Percentiles rank a stretch among this genome's conserved stretches.
phyloP scores from a whole-genome alignment of 2,329 filamentous ascomycete genomes.

The Alternaria brassicae region DNA sequence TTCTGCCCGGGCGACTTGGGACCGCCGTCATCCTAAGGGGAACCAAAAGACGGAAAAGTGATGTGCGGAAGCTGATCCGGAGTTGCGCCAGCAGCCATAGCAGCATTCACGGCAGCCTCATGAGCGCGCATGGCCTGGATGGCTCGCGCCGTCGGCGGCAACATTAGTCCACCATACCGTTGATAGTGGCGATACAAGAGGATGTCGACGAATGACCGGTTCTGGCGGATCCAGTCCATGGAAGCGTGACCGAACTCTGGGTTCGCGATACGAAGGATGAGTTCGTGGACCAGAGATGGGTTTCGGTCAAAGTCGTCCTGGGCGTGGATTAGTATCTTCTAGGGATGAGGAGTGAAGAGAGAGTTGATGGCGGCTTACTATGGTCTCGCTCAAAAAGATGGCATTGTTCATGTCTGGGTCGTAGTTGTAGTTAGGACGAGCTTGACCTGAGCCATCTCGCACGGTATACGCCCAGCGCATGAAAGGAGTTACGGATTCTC shows the following conservation, averaged over 20 bases:
- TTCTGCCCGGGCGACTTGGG: neutral
- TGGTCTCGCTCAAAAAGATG: slow-evolving; percentile 1
- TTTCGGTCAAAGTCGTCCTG: slow-evolving; percentile 13
- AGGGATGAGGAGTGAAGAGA: neutral
- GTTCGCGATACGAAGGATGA: slow-evolving; percentile 9
- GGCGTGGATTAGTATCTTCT: neutral
- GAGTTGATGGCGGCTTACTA: neutral
- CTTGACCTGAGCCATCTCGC: neutral
- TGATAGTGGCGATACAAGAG: slow-evolving; percentile 14
- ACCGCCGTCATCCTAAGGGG: neutral
- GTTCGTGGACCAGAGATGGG: slow-evolving; percentile 8
- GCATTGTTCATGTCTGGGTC: slow-evolving; percentile 9
- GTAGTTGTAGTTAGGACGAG: slow-evolving; percentile 1
- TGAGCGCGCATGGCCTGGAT: neutral
- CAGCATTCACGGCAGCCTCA: neutral
- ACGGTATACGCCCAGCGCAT: slow-evolving; percentile 9
- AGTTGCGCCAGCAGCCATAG: neutral
- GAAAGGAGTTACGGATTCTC: neutral
- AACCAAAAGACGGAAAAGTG: neutral
- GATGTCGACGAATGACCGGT: slow-evolving; percentile 13
- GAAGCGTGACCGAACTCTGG: slow-evolving; percentile 3
- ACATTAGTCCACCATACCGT: slow-evolving; percentile 14
- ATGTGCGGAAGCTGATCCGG: neutral
- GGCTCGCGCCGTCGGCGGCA: slow-evolving; percentile 7
- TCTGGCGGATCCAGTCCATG: slow-evolving; percentile 8